Evolutionary conservation across 305 asterid species (phyloP), one percentile per base, ranked within the genome.

Genomic region (Fraxinus baroniana): DNA sequence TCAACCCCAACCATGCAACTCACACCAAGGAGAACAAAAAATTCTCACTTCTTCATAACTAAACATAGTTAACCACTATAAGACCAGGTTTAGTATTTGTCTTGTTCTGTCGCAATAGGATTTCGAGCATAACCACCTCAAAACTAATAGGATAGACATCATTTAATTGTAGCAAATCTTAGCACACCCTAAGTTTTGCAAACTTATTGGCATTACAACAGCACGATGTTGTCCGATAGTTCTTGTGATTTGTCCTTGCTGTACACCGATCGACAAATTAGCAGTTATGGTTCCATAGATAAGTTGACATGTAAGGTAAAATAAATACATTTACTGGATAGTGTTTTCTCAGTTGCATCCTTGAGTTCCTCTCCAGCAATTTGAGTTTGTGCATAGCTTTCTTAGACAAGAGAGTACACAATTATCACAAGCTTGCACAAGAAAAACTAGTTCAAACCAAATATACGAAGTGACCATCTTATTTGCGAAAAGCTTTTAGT

Each of bases 331-430:
- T 22, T 22, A 22, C 33, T 66, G 18, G 36, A 66, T 22, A 66
- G 73, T 66, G 68, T 66, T 9, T 52, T 22, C 73, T 66, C 73
- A 8, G 35, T 26, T 66, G 73, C 73, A 57, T 66, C 73, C 36
- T 26, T 66, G 73, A 66, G 73, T 68, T 68, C 74, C 74, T 68
- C 32, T 68, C 74, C 35, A 60, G 70, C 70, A 20, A 60, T 20
- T 60, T 20, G 70, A 20, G 70, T 60, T 60, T 60, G 70, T 20
- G 13, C 30, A 60, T 18, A 60, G 70, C 36, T 8, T 68, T 68
- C 74, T 68, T 9, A 30, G 74, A 68, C 37, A 49, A 15, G 74
- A 28, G 9, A 10, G 36, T 68, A 28, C 64, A 55, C 64, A 55
- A 55, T 55, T 55, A 55, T n/a, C 64, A n/a, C 64, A 68, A 24